A percentile compares a stretch with the other conserved stretches of the same genome.
Evolutionary conservation across 2,329 filamentous ascomycete species (phyloP).

Genomic region (Ophiostoma quercus): DNA sequence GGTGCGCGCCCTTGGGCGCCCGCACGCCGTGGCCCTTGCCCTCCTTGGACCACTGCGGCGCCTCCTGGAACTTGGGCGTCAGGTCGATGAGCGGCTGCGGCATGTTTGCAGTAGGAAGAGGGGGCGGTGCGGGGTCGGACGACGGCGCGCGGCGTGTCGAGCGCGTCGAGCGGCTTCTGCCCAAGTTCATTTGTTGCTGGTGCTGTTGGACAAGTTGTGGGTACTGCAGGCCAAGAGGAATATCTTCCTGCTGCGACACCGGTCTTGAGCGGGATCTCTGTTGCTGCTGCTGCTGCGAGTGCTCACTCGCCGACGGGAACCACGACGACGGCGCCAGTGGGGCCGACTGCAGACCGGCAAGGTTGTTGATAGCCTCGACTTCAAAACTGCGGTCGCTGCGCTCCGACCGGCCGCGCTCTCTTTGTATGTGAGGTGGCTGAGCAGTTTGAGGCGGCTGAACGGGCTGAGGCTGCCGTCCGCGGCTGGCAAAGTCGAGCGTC

Average conservation of each 20-base stretch:
- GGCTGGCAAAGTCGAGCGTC: slow-evolving; percentile 57
- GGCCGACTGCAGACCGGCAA: background rate
- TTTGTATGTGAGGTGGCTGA: background rate
- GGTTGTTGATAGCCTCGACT: background rate
- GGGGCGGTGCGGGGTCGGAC: background rate
- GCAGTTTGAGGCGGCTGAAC: background rate
- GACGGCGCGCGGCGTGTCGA: background rate
- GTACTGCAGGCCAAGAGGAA: slow-evolving; percentile 23
- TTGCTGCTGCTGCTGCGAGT: slow-evolving; percentile 25
- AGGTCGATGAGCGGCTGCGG: slow-evolving; percentile 64
- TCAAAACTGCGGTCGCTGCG: slow-evolving; percentile 33
- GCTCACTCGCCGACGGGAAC: slow-evolving; percentile 38
- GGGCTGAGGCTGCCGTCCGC: slow-evolving; percentile 40
- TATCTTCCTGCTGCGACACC: slow-evolving; percentile 24
- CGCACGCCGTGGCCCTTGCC: slow-evolving; percentile 48
- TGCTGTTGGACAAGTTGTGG: slow-evolving; percentile 21
- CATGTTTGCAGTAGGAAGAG: slow-evolving; percentile 30
- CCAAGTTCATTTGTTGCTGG: slow-evolving; percentile 20
- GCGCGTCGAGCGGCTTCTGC: slow-evolving; percentile 20
- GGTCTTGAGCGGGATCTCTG: background rate
- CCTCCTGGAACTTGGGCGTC: slow-evolving; percentile 58
- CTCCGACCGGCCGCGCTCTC: slow-evolving; percentile 39
- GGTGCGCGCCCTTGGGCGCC: slow-evolving; percentile 39
- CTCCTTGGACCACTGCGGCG: slow-evolving; percentile 53
- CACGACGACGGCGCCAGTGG: slow-evolving; percentile 30